Evolutionary conservation across 495 filamentous ascomycete species (phyloP), one percentile per base, ranked within the genome.

Genomic region (Penicillium verhagenii): DNA sequence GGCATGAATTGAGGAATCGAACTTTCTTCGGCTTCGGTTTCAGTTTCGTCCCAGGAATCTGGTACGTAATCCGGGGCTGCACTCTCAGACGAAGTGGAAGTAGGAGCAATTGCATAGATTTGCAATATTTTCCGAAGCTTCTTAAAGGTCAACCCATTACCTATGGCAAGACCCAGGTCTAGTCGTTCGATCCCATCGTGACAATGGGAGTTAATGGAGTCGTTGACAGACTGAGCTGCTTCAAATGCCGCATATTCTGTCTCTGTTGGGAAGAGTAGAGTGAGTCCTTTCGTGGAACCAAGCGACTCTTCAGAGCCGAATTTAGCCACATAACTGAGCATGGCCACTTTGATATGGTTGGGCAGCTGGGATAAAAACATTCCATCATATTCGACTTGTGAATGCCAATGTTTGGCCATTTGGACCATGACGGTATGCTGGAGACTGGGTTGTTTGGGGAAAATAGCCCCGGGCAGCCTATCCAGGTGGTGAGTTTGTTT

Each of bases 381-480:
- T 33, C 79, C 83, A 59, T 90, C 83, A 59, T 87, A 90, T 18
- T 80, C 72, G 14, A 80, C 50, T 62, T 92, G 83, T 61, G 81
- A 85, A 2, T 79, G 72, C 89, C 88, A 96, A 47, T 89, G 79
- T n/a, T 64, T 57, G 2, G 83, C 87, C 63, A 94, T 81, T 6
- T 65, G 67, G 54, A 81, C 81, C 21, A 94, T 68, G 18, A 80
- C 56, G 5, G 71, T 68, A 63, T 88, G 82, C 20, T 84, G 60
- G 5, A 93, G 71, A 52, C 81, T 83, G 16, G 69, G 69, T 47
- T 67, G 62, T 2, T 44, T 60, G 1, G 82, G 83, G 20, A 79
- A 71, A 4, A 56, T 38, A 4, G 66, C 48, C 13, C 76, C 78
- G 0, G 81, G 81, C 0, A 85, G 64, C 37, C 72, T 67, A 10